Percentiles rank a stretch among this genome's conserved stretches.
These are phyloP conservation scores for Citrus reticulata DNA, from an alignment of 345 rosid species.

Conservation along the genomic window DNA sequence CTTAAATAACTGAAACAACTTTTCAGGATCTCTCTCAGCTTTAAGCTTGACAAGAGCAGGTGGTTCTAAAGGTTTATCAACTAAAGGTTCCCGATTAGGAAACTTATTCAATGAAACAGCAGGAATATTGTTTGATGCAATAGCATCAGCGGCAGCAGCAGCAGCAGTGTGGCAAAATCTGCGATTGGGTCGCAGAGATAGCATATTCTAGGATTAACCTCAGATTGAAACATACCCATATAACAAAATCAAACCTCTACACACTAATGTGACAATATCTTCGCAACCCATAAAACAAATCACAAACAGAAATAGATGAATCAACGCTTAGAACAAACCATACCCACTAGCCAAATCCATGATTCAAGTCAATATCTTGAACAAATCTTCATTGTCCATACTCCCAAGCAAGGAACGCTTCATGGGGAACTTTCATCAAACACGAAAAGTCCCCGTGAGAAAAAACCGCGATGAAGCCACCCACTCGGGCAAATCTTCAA, in stretches of 20 bases:
- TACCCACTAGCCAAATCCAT: background rate
- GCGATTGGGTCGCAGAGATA: slow-evolving; percentile 52
- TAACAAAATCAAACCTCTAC: slow-evolving; percentile 10
- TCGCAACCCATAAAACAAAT: slow-evolving; percentile 9
- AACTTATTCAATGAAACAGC: slow-evolving; percentile 14
- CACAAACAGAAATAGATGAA: background rate
- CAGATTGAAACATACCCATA: slow-evolving; percentile 44
- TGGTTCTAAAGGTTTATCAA: slow-evolving; percentile 44
- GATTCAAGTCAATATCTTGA: background rate
- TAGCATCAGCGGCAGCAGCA: slow-evolving; percentile 19
- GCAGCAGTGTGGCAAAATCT: slow-evolving; percentile 43
- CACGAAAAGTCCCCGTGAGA: background rate
- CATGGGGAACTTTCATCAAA: slow-evolving; percentile 3
- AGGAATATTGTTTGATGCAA: slow-evolving; percentile 23
- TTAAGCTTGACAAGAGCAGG: slow-evolving; percentile 76
- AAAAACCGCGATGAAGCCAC: background rate
- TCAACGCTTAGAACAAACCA: background rate
- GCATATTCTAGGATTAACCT: slow-evolving; percentile 50
- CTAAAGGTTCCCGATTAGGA: slow-evolving; percentile 26
- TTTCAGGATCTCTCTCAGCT: slow-evolving; percentile 75
- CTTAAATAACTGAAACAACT: slow-evolving; percentile 57
- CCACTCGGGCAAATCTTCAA: background rate
- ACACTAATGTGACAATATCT: background rate
- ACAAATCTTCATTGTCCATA: background rate
- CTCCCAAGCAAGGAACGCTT: background rate